Evolutionary conservation across 148 eudicot genomes (phyloP).

Genomic region (Fagopyrum tataricum): DNA sequence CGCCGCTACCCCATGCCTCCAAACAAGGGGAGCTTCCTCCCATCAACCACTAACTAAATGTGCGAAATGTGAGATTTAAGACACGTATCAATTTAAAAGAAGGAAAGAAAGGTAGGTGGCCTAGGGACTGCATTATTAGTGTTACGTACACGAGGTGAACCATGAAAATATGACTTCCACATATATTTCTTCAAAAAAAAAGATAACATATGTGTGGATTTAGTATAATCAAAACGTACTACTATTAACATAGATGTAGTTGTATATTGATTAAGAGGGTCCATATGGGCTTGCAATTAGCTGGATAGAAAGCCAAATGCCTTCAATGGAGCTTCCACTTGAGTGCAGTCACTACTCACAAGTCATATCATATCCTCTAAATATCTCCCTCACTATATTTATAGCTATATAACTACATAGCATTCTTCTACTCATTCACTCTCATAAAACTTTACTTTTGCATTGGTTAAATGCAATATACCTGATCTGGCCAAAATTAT

Average conservation of each 20-base stretch:
- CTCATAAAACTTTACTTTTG: neutral
- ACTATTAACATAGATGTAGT: neutral
- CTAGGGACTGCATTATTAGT: neutral
- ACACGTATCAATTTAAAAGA: too few species aligned
- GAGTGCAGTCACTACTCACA: neutral
- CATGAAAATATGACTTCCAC: slow-evolving; percentile 1
- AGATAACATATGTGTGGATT: neutral
- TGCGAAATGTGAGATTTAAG: too few species aligned
- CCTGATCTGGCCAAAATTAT: neutral
- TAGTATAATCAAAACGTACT: slow-evolving; percentile 1
- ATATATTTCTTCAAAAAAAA: neutral
- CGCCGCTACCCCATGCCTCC: too few species aligned
- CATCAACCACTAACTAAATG: too few species aligned
- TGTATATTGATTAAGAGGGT: slow-evolving; percentile 24
- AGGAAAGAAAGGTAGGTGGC: too few species aligned
- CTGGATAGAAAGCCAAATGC: slow-evolving; percentile 43
- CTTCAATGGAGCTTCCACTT: slow-evolving; percentile 18
- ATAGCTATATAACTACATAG: neutral
- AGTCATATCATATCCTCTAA: neutral
- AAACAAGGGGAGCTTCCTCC: too few species aligned
- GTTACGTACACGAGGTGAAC: neutral
- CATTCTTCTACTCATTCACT: neutral
- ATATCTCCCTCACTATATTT: neutral
- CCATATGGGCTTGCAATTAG: slow-evolving; percentile 52
- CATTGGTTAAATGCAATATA: neutral